These are phyloP conservation scores for Erythrobasidium hasegawianum DNA, from an alignment of 1,284 basidiomycete genomes.

Conservation along the genomic window DNA sequence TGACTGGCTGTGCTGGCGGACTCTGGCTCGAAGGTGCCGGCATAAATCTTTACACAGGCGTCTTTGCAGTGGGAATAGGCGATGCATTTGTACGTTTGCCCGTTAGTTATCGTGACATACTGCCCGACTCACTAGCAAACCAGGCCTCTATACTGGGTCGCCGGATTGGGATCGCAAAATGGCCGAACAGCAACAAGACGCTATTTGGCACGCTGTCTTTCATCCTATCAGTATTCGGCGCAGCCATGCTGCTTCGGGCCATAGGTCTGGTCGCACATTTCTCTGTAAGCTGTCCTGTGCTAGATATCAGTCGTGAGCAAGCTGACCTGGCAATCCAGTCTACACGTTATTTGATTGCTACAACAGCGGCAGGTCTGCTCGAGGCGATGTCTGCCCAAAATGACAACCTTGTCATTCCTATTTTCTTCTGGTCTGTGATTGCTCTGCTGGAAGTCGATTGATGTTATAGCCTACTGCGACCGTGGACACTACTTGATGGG, in stretches of 20 bases:
- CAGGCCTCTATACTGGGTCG: constrained; percentile 89
- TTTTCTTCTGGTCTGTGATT: constrained; percentile 36
- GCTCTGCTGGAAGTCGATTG: constrained; percentile 24
- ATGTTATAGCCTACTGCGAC: too few species aligned
- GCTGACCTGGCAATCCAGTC: too few species aligned
- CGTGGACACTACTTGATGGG: too few species aligned
- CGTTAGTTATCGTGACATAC: background rate
- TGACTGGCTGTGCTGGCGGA: constrained; percentile 88
- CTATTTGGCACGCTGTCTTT: constrained; percentile 87
- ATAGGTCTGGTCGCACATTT: constrained; percentile 67
- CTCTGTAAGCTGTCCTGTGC: too few species aligned
- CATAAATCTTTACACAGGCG: constrained; percentile 80
- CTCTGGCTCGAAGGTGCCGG: constrained; percentile 91
- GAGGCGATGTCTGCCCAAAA: constrained; percentile 89
- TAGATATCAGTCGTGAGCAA: too few species aligned
- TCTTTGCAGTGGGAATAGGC: constrained; percentile 83
- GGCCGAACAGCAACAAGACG: constrained; percentile 85
- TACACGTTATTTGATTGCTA: constrained; percentile 52
- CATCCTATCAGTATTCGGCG: constrained; percentile 63
- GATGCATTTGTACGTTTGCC: constrained; percentile 71
- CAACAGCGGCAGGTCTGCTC: constrained; percentile 63
- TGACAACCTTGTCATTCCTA: constrained; percentile 70
- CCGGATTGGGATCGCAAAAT: constrained; percentile 69
- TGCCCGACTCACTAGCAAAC: background rate
- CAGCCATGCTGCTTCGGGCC: constrained; percentile 66